Evolutionary conservation across 805 yeast genomes (phyloP), one percentile per base, ranked within the genome.

Genomic region (Yamadazyma insecticola): DNA sequence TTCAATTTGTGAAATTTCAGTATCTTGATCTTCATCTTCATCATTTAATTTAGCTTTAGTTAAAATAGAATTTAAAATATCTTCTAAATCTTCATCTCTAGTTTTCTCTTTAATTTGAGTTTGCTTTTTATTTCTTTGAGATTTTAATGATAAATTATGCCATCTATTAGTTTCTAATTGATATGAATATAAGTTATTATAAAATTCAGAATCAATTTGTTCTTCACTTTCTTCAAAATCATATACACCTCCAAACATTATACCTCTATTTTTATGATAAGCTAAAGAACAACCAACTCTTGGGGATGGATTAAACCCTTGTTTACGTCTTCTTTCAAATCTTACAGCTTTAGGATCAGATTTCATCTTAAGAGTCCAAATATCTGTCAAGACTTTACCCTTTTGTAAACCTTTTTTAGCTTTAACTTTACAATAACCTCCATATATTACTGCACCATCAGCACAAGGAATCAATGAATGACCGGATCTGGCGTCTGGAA

Each of bases 221-320:
- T 92, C 97, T 55, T 90, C 97, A 10, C 96, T 90, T 57, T 90
- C 98, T 45, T 89, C 96, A 39, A 74, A 84, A 56, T 90, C 97
- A 48, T 75, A 89, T 10, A 92, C 98, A 47, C 97, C 97, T 22
- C 97, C 97, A 62, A 90, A 92, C 50, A 89, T 48, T 7, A 90
- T 72, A 36, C 97, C 97, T 63, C 97, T 77, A 36, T 94, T 94
- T 47, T 85, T 83, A 57, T 90, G 97, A 43, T 70, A 70, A 7
- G 79, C 88, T 80, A 90, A 75, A 4, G 94, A 80, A 50, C 95
- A 83, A 0, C 98, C 97, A n/a, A 86, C 96, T 47, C 97, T 73
- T 10, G 97, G 84, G 2, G 90, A 76, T 4, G 97, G 97, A 39
- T 81, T 88, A 53, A 81, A 84, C 3, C 95, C 95, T 51, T 86